Evolutionary conservation across 192 early-diverging fungal genomes (phyloP).

Genomic region (Podila verticillata): DNA sequence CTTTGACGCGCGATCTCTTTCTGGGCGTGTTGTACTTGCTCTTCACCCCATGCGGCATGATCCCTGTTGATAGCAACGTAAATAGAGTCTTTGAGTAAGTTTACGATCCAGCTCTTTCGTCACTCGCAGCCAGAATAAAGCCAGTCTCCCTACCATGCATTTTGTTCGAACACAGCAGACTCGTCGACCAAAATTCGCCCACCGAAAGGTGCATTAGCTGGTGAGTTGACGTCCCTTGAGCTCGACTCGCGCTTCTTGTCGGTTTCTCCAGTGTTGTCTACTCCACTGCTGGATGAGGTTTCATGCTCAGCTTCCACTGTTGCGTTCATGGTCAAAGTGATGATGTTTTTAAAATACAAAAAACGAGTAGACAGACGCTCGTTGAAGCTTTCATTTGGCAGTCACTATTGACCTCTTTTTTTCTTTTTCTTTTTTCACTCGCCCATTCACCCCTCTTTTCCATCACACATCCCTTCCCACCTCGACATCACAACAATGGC

Average conservation of each 20-base stretch:
- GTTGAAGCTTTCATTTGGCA: not conserved
- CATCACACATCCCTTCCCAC: slow-evolving; percentile 4
- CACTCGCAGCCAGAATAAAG: not conserved
- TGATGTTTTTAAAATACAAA: not conserved
- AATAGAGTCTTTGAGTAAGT: not conserved
- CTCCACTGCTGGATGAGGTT: not conserved
- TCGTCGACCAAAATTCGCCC: slow-evolving; percentile 40
- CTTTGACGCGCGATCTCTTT: slow-evolving; percentile 80
- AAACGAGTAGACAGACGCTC: no score
- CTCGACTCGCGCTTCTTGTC: slow-evolving; percentile 39
- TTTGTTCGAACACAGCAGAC: slow-evolving; percentile 46
- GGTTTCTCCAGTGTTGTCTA: not conserved
- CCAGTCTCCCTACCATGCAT: slow-evolving; percentile 31
- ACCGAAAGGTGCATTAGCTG: slow-evolving; percentile 23
- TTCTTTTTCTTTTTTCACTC: slow-evolving; percentile 9
- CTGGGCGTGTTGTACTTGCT: slow-evolving; percentile 82
- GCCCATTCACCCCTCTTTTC: not conserved
- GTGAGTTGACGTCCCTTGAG: slow-evolving; percentile 41
- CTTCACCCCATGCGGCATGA: slow-evolving; percentile 89
- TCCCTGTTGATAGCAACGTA: slow-evolving; percentile 69
- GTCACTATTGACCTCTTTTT: slow-evolving; percentile 41
- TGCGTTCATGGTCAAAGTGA: slow-evolving; percentile 2
- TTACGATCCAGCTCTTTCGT: not conserved
- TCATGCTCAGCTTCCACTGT: not conserved
- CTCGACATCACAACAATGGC: slow-evolving; percentile 14